Evolutionary conservation across 2,329 filamentous ascomycete genomes (phyloP).

Genomic region (Xylariaceae sp.): DNA sequence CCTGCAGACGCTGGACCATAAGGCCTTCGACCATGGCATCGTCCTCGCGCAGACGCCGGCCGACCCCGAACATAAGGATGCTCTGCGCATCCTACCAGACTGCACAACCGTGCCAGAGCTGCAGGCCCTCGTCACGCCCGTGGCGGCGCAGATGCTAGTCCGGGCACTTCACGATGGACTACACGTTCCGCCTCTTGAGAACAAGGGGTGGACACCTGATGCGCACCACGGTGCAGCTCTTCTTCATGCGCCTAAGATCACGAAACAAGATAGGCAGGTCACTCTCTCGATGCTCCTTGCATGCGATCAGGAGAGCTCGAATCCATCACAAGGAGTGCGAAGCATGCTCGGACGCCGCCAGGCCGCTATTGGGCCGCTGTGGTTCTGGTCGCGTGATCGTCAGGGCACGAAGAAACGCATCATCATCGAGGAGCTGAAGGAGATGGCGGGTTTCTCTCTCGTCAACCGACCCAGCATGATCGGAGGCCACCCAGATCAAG

Average conservation of each 20-base stretch:
- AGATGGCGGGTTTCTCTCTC: background rate
- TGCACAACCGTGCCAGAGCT: constrained; percentile 59
- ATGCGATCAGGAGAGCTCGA: constrained; percentile 20
- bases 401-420: constrained; percentile 44
- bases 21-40: constrained; percentile 77
- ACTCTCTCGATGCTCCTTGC: constrained; percentile 53
- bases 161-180: constrained; percentile 65
- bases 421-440: constrained; percentile 17
- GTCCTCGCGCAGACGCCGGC: constrained; percentile 73
- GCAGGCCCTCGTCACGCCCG: constrained; percentile 58
- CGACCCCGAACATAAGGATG: constrained; percentile 55
- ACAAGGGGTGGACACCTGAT: constrained; percentile 42
- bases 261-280: constrained; percentile 66
- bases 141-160: constrained; percentile 76
- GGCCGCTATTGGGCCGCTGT: constrained; percentile 69
- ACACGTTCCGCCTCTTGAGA: constrained; percentile 68
- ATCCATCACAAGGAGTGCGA: background rate
- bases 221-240: constrained; percentile 24
- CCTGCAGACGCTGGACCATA: constrained; percentile 83
- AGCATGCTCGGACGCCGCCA: constrained; percentile 58
- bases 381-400: constrained; percentile 55
- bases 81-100: constrained; percentile 55
- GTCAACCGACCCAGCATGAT: background rate
- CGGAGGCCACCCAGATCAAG: background rate
- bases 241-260: constrained; percentile 76